phyloP scores from a whole-genome alignment of 2,329 filamentous ascomycete genomes.

The Trichoderma breve region DNA sequence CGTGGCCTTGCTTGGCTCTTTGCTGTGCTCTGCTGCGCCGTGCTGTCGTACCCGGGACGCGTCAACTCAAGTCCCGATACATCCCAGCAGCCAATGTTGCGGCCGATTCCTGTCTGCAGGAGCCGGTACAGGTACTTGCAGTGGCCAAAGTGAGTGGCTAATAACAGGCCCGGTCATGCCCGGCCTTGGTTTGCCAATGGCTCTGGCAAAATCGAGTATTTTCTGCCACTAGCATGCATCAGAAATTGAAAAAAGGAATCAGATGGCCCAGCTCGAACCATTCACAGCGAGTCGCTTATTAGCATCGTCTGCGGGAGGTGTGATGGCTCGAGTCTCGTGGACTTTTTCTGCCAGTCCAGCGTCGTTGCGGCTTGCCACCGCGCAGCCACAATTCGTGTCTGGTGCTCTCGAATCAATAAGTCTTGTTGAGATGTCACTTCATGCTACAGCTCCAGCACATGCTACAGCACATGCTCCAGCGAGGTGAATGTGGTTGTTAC shows the following conservation, averaged over 20 bases:
- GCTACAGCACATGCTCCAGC: neutral
- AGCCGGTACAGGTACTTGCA: neutral
- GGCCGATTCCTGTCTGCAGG: neutral
- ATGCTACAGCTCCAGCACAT: neutral
- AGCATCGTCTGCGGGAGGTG: slow-evolving; percentile 13
- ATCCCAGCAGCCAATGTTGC: neutral
- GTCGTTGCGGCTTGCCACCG: slow-evolving; percentile 16
- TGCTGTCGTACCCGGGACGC: neutral
- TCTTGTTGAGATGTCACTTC: neutral
- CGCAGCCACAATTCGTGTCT: slow-evolving; percentile 17
- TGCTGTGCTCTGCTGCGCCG: neutral
- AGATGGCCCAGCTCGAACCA: slow-evolving; percentile 14
- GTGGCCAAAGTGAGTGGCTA: neutral
- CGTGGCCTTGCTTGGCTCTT: neutral
- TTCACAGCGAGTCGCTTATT: slow-evolving; percentile 9
- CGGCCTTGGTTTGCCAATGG: neutral
- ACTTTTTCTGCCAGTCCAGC: slow-evolving; percentile 1
- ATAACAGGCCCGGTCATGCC: slow-evolving; percentile 9
- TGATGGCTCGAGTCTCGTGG: slow-evolving; percentile 3
- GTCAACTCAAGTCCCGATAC: neutral
- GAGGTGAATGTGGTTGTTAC: neutral
- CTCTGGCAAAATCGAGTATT: slow-evolving; percentile 1
- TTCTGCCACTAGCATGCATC: slow-evolving; percentile 15
- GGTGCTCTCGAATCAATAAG: neutral
- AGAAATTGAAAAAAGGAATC: neutral